Percentiles rank a stretch among this genome's conserved stretches.
phyloP scores from a whole-genome alignment of 495 filamentous ascomycete genomes.

The Tuber indicum region DNA sequence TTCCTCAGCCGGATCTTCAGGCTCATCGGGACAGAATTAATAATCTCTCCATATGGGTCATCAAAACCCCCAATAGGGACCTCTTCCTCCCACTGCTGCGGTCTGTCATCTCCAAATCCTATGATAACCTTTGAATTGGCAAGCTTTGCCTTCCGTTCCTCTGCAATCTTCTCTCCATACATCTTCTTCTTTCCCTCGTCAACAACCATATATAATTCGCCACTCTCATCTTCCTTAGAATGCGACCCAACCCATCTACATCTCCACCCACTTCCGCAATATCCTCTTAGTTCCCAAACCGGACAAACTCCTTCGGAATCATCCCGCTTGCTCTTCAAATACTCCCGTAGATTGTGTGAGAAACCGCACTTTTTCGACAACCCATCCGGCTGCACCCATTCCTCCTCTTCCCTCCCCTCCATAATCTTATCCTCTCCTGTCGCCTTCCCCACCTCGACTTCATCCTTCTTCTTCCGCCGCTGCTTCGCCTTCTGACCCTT shows the following conservation, averaged over 20 bases:
- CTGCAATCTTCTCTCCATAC: slow-evolving; percentile 39
- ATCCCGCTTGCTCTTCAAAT: slow-evolving; percentile 71
- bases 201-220: slow-evolving; percentile 65
- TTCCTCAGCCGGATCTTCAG: slow-evolving; percentile 64
- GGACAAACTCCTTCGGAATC: slow-evolving; percentile 76
- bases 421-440: slow-evolving; percentile 9
- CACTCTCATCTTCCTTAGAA: slow-evolving; percentile 53
- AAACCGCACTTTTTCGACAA: slow-evolving; percentile 55
- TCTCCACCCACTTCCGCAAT: slow-evolving; percentile 77
- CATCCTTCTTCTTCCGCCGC: slow-evolving; percentile 13
- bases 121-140: slow-evolving; percentile 30
- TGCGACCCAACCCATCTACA: slow-evolving; percentile 83
- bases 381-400: slow-evolving; percentile 18
- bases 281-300: slow-evolving; percentile 66
- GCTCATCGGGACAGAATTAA: slow-evolving; percentile 62
- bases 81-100: slow-evolving; percentile 39
- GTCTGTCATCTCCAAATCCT: slow-evolving; percentile 16
- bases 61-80: slow-evolving; percentile 41
- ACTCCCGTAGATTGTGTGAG: slow-evolving; percentile 77
- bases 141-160: slow-evolving; percentile 35
- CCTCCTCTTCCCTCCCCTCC: slow-evolving; percentile 29
- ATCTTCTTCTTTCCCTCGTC: slow-evolving; percentile 45
- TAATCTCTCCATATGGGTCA: slow-evolving; percentile 54
- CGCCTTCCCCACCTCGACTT: slow-evolving; percentile 2
- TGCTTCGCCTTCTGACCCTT: slow-evolving; percentile 11